Base-by-base conservation (phyloP, 225 moss, liverwort and hornwort genomes). In the Thuidium tamariscinum region DNA sequence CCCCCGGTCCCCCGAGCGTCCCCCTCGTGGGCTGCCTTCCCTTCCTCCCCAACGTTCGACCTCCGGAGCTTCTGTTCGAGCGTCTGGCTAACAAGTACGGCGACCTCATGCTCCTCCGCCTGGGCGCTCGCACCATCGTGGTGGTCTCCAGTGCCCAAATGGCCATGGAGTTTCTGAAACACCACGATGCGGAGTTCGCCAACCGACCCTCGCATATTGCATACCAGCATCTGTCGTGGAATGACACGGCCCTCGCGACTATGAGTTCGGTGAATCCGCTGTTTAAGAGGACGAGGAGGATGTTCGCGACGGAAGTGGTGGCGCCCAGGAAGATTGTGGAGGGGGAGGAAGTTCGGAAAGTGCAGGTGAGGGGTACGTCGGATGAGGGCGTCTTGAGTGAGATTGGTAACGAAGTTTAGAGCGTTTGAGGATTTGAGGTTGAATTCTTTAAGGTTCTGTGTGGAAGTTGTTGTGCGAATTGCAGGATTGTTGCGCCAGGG, bases 121-220 rank as follows among this genome's bases (percentile, higher is more conserved):
- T 90, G 66, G 88, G 88, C 11, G 32, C 68, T 10, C 63, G 77
- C 34, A 37, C 62, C 42, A 65, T 82, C 5, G 65, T 90, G 46
- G 77, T 88, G 20, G 78, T 83, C 34, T 88, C 88, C 13, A 90
- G 83, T 23, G 83, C 83, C 46, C 29, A 49, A 30, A 88, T 88
- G 90, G 88, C 86, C 21, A 74, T 42, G 79, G 48, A 70, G n/a
- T 62, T 88, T 60, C 82, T 88, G 54, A 88, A 90, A n/a, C 51
- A 37, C 27, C 88, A 86, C 12, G 88, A 90, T 57, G 64, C 56
- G 32, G 75, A 64, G 29, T 88, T 91, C 73, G 73, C 83, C n/a
- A 61, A 85, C 52, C 83, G 88, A 27, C 61, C 86, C 25, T 16
- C 83, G 7, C 74, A 32, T 10, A 44, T 64, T 39, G 80, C 65